Evolutionary conservation across 441 rosid genomes (phyloP), one percentile per base, ranked within the genome.

Genomic region (Jatropha multifida): DNA sequence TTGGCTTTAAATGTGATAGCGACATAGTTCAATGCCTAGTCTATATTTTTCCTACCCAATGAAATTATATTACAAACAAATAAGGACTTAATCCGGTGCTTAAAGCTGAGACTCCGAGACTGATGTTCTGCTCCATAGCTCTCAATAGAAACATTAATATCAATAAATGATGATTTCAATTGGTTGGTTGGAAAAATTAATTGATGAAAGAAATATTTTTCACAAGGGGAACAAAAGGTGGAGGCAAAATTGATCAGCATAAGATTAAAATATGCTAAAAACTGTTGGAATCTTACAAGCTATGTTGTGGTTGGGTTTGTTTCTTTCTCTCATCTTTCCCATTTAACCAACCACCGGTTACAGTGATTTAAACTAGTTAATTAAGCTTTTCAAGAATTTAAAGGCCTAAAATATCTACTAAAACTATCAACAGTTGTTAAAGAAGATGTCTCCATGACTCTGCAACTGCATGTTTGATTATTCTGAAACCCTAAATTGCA

Each of bases 401-500:
- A 65, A 18, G 72, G 32, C 42, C 70, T 56, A 68, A 42, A 75
- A 69, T 49, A 75, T 72, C 73, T 69, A 60, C 37, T 49, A 27
- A 66, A 44, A 73, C 23, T 49, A 74, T 72, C 55, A 65, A 68
- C 62, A 66, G 59, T 26, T 14, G 72, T 49, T 67, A 20, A 14
- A n/a, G 26, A 58, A 1, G 61, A 55, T 13, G 41, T 20, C 38
- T 23, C 63, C 26, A 12, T 13, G 17, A 55, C 51, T 8, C 58
- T 62, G 77, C 80, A 76, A 74, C 79, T 68, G 23, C 83, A 80
- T 15, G 72, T 63, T 60, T 71, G 75, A 40, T 65, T 75, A 20
- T 69, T 77, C 51, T 74, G 74, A 54, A 80, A 74, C 68, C 83
- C 83, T 69, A 79, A 18, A 59, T 51, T 55, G 74, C 75, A 68